Conservation (phyloP, 345 rosid genomes). For the Mallotus nudiflorus region DNA sequence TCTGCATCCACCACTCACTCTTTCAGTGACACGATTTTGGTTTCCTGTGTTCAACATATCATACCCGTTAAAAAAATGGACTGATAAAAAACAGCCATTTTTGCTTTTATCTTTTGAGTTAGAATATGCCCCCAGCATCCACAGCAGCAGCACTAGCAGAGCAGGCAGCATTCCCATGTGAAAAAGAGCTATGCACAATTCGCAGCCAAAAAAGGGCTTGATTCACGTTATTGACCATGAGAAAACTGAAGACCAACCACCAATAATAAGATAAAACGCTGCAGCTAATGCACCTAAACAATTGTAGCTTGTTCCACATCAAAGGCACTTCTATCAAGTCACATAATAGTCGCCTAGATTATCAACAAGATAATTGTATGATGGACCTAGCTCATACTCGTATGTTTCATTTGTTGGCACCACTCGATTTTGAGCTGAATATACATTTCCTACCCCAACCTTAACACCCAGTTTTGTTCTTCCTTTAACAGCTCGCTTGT, state of each 20-base stretch:
- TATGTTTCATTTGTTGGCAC: slow-evolving; percentile 49
- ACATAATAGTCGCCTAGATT: slow-evolving; percentile 60
- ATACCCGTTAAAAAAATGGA: slow-evolving; percentile 23
- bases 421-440: slow-evolving; percentile 42
- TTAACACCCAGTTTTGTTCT: slow-evolving; percentile 60
- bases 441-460: slow-evolving; percentile 27
- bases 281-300: slow-evolving; percentile 10
- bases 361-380: slow-evolving; percentile 67
- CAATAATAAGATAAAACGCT: slow-evolving; percentile 14
- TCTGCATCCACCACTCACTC: slow-evolving; percentile 25
- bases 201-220: slow-evolving; percentile 22
- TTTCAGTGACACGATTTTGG: slow-evolving; percentile 15
- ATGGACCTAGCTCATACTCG: slow-evolving; percentile 57
- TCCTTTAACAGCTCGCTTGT: slow-evolving; percentile 70
- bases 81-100: slow-evolving; percentile 23
- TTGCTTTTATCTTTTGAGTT: slow-evolving; percentile 21
- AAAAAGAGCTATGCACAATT: slow-evolving; percentile 31
- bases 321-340: slow-evolving; percentile 27
- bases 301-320: slow-evolving; percentile 11
- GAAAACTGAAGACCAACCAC: slow-evolving; percentile 26
- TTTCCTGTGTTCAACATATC: slow-evolving; percentile 11
- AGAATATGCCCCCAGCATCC: slow-evolving; percentile 24
- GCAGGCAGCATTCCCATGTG: slow-evolving; percentile 15
- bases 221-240: slow-evolving; percentile 24
- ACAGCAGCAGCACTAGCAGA: slow-evolving; percentile 19